Evolutionary conservation across 2,329 filamentous ascomycete species (phyloP), one percentile per base, ranked within the genome.

Genomic region (Colletotrichum limetticola): DNA sequence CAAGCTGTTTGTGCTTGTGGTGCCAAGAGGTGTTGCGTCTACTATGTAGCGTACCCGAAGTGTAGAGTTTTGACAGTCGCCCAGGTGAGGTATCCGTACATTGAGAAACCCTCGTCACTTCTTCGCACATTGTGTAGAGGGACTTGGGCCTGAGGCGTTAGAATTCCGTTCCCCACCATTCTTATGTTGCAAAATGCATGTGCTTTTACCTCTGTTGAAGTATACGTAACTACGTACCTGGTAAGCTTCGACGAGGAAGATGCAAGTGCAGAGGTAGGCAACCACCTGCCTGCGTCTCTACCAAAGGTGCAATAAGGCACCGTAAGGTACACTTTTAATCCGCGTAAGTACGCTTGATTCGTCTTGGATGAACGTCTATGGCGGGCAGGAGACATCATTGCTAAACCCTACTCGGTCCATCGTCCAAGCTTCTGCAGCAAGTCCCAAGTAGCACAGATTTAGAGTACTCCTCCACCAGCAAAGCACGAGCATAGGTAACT

Each of bases 341-440:
- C 9, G 32, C 32, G 11, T 12, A 24, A 9, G 55, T 42, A 68
- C 24, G 32, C 32, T 35, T 22, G 49, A 7, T 49, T 14, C 1
- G 22, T 53, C 12, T 28, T 66, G 37, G 28, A 53, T 11, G 37
- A 60, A 35, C 22, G 19, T 22, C 28, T 24, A 35, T 52, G 46
- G 57, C 52, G 37, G 57, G 57, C 52, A 35, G 42, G 22, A 59
- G 28, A 52, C 55, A 63, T 42, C 32, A 42, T 35, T 52, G 32
- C 66, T 53, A 42, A 42, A 19, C 6, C 32, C 35, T 30, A n/a
- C 35, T 52, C 52, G 22, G 30, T 24, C 49, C 49, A 49, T 53
- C 59, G 52, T 68, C 49, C 59, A 35, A 68, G 59, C 66, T 68
- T 68, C 52, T 64, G 66, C 60, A 68, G 35, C 49, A 64, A 49